Evolutionary conservation across 1,284 basidiomycete species (phyloP), one percentile per base, ranked within the genome.

Genomic region (Heterobasidion parviporum): DNA sequence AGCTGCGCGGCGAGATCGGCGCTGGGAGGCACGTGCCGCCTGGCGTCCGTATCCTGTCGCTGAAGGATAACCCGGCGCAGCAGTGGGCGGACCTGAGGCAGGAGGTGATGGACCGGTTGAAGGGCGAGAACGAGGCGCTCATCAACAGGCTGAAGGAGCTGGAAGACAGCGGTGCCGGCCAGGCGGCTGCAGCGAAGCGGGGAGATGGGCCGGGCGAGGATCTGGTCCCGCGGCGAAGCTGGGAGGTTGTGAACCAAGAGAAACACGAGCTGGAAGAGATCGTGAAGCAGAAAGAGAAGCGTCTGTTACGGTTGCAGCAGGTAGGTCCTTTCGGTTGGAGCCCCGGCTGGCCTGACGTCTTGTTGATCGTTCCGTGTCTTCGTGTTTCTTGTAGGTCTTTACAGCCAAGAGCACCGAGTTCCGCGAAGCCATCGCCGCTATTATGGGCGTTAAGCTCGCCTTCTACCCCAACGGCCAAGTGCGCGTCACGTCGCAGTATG

Each of bases 381-480:
- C 26, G 26, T 26, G 6, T 26, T 26, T 26, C 26, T 26, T 26
- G 26, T 26, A 87, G 81, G 77, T 87, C 1, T 94, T 88, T 65
- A 70, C 75, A 0, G 80, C 82, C 38, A 94, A 93, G 68, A 83
- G 83, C 3, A 78, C 82, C 51, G 90, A 94, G 65, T 93, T 94
- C 70, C 78, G 87, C 15, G 87, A 91, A 62, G 84, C 89, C 12
- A 85, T 94, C 52, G 82, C 83, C 0, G 82, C 84, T 0, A 83
- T 95, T 48, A 79, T 95, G 1, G 93, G 92, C 2, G 82, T 92
- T 61, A 93, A 92, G 68, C 76, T 94, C 41, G 83, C 85, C 1
- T 94, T 94, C 67, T 85, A 89, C 59, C 86, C 85, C 4, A 92
- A 90, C 54, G 91, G 91, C 0, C 83, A 89, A 60, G 85, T 94